Base-by-base conservation (phyloP, 2,329 filamentous ascomycete genomes). In the Aspergillus fischeri region DNA sequence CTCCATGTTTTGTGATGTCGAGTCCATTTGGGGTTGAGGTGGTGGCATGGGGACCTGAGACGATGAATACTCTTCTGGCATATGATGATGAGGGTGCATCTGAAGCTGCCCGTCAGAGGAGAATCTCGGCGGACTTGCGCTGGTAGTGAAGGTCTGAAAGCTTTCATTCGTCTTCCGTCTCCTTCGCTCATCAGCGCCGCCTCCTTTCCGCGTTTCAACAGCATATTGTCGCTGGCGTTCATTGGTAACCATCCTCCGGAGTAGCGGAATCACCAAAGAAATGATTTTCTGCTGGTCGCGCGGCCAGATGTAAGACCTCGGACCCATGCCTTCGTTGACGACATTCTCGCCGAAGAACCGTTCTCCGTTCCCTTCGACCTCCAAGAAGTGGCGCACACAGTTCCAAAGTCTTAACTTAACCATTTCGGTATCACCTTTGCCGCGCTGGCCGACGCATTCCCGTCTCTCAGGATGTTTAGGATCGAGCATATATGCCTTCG, bases 171-270 rank as follows among this genome's bases (percentile, higher is more conserved):
- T 75, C 58, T 71, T 74, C 32, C 68, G 64, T 51, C 71, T 70
- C 53, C 68, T 70, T 51, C 70, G 70, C 55, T 77, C 77, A 5
- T 74, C 72, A 1, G 64, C 27, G 38, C 70, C 70, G 3, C 77
- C 76, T 10, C 77, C 77, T 60, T 81, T 83, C 44, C 82, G 75
- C 1, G 80, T 81, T 66, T 83, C 80, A 29, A 83, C 79, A 1
- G 82, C 82, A 67, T 85, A 85, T 64, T 81, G 75, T 41, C 82
- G 74, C 64, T 85, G 82, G 25, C 82, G 75, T 66, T 85, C 83
- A 57, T 85, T 85, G 17, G 82, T 84, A 11, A 85, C 81, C 81
- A 85, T 84, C 25, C 82, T 75, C 56, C 82, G 71, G 57, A 85
- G 72, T 49, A 85, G 67, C 11, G 82, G 82, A 59, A 81, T 84